Evolutionary conservation across 345 rosid species (phyloP), one percentile per base, ranked within the genome.

Genomic region (Geranium brycei): DNA sequence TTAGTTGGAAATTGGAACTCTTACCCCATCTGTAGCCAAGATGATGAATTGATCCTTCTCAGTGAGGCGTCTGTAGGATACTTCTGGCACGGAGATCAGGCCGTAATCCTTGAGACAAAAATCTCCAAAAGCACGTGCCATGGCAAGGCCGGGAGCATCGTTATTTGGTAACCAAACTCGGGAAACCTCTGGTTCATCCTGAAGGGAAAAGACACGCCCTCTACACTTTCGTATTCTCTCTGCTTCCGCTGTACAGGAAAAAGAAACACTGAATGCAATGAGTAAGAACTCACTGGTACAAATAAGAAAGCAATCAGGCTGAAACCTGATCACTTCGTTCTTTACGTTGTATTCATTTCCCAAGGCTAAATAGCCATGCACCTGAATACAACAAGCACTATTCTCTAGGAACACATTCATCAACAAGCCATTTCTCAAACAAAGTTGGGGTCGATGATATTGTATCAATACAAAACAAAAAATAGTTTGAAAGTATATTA

Each of bases 91-190:
- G 55, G 99, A 87, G 75, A 95, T 95, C 40, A 95, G 81, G 65
- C 99, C 99, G 78, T 76, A 95, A 71, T 95, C 89, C 78, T 95
- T 95, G 16, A 95, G 95, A 74, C 99, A 91, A 76, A 95, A 95
- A 81, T 95, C 97, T 66, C 99, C 97, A 61, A 95, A 87, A 62
- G 99, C 99, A 61, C 99, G 91, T 19, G 99, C 96, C 99, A 95
- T 95, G 60, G 99, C 99, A 58, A 95, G 93, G 23, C 99, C 99
- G 60, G 99, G 99, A 16, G 99, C 83, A 72, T 88, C 83, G 80
- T 75, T 73, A 73, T 95, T 84, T 65, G 99, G 99, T 53, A 95
- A 79, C 99, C 99, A 95, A 66, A 95, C 95, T 75, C 99, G 81
- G 38, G 84, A 77, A 73, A 95, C 99, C 71, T 91, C 99, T 51